Evolutionary conservation across 345 rosid species (phyloP), one percentile per base, ranked within the genome.

Genomic region (Citropsis articulata): DNA sequence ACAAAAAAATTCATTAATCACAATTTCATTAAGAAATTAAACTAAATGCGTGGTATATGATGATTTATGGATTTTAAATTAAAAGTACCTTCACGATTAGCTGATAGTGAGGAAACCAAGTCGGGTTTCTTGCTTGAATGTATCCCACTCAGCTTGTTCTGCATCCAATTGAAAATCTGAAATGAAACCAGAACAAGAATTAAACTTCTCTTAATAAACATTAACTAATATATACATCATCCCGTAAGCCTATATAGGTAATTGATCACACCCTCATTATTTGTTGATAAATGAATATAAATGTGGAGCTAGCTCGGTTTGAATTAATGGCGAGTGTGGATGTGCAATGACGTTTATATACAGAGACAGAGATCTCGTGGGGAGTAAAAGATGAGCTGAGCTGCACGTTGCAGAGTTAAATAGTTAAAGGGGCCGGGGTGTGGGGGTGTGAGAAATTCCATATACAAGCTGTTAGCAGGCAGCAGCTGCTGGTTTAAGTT

Each of bases 141-240:
- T 63, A 40, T 63, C 62, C 77, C 70, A 28, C 27, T 75, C 73
- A 89, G 82, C 83, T 90, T 94, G 84, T 79, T 86, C 81, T 94
- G 98, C 85, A 90, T 81, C 98, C 98, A 94, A 76, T 81, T 76
- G 63, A 91, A 86, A 42, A 89, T 77, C 98, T 94, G 90, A 76
- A 79, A 64, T 31, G 28, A 50, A 68, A 53, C 38, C 38, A 22
- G 40, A 36, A 68, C 48, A 50, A 6, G 50, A 38, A 70, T 19
- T 4, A 53, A 6, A 45, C 5, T 38, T 25, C 16, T 27, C 45
- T 71, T 55, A 12, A 68, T 28, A 33, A 40, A 53, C 4, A 64
- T 30, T 24, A 7, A n/a, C 2, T 45, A 68, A 3, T 6, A 40
- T 36, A 36, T 40, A 3, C 50, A 45, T 45, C 50, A 45, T 13